Percentiles rank a stretch among this genome's conserved stretches.
phyloP scores from a whole-genome alignment of 2,329 filamentous ascomycete genomes.

The Nothopassalora personata region DNA sequence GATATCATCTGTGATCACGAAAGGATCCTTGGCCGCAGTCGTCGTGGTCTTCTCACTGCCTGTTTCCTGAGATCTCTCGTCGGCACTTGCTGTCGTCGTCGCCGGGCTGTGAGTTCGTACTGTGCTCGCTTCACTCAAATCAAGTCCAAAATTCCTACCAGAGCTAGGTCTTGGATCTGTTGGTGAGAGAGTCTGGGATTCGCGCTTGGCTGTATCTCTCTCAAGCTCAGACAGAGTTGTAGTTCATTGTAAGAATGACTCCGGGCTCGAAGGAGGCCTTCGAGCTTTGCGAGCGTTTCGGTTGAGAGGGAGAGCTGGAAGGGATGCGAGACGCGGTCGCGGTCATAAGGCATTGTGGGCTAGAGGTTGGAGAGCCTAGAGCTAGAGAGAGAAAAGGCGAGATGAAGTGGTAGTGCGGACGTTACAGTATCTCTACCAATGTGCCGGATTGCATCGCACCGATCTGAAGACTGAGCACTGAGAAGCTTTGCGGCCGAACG shows the following conservation, averaged over 20 bases:
- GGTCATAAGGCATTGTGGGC: background rate
- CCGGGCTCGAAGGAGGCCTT: background rate
- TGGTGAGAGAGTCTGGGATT: background rate
- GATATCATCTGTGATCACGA: background rate
- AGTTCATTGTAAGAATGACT: background rate
- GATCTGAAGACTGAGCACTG: too few relatives aligned
- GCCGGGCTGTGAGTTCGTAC: background rate
- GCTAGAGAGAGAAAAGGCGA: too few relatives aligned
- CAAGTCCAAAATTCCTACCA: background rate
- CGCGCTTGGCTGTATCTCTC: background rate
- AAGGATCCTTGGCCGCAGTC: background rate
- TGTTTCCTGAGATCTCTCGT: background rate
- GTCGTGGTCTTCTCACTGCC: background rate
- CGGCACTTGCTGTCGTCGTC: slow-evolving; percentile 7
- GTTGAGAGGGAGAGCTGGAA: background rate
- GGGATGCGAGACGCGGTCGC: background rate
- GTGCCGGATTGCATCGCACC: too few relatives aligned
- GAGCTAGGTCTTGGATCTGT: background rate
- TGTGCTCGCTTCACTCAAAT: background rate
- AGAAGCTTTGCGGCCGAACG: too few relatives aligned
- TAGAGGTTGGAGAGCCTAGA: too few relatives aligned
- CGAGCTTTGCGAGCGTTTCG: background rate
- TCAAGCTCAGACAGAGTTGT: background rate
- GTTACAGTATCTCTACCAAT: too few relatives aligned
- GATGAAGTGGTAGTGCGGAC: too few relatives aligned